phyloP scores from a whole-genome alignment of 768 basidiomycete genomes.

The Chalciporus chontae region DNA sequence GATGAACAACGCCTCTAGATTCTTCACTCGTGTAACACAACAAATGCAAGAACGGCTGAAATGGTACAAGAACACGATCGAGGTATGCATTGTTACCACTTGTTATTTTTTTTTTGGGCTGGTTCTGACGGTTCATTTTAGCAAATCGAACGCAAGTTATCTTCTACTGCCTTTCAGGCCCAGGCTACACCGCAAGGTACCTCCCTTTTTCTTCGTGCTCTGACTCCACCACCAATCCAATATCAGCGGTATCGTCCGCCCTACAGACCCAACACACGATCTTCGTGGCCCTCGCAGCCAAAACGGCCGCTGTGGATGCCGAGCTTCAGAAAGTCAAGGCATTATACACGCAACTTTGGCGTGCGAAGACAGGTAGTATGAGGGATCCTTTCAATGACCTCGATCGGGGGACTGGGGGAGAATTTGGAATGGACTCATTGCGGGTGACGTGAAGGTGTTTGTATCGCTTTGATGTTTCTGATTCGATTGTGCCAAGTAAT shows the following conservation, averaged over 20 bases:
- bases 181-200: constrained; percentile 76
- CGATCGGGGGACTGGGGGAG: constrained; percentile 37
- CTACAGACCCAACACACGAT: constrained; percentile 77
- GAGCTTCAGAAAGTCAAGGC: constrained; percentile 76
- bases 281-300: constrained; percentile 73
- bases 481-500: no score
- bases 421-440: constrained; percentile 42
- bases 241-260: constrained; percentile 65
- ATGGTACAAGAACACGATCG: constrained; percentile 80
- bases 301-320: constrained; percentile 68
- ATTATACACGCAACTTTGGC: constrained; percentile 76
- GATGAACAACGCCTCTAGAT: constrained; percentile 38
- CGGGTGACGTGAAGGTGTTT: constrained; percentile 17
- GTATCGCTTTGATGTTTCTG: neutral
- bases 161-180: constrained; percentile 58
- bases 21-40: constrained; percentile 67
- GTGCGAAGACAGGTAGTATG: constrained; percentile 75
- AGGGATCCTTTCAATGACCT: constrained; percentile 73
- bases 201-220: constrained; percentile 6
- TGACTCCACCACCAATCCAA: neutral
- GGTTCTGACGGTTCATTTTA: constrained; percentile 1
- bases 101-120: neutral
- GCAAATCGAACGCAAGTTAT: constrained; percentile 76
- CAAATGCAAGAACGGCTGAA: constrained; percentile 68
- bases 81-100: constrained; percentile 41